phyloP scores from a whole-genome alignment of 2,329 filamentous ascomycete genomes.

The Xylaria sp. region DNA sequence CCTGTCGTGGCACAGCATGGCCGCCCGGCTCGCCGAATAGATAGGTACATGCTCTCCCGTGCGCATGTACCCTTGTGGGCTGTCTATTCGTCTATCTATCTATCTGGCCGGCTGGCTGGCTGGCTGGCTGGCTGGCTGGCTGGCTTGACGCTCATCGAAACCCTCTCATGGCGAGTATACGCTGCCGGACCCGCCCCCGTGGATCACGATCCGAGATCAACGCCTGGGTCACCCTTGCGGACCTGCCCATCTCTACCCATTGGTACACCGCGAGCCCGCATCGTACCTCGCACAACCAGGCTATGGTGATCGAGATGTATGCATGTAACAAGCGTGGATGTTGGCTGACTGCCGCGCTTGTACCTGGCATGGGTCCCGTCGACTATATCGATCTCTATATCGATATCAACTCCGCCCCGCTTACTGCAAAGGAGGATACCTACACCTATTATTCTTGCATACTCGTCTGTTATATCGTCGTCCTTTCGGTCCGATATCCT shows the following conservation, averaged over 20 bases:
- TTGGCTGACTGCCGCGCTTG: conserved; percentile 13
- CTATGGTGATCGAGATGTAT: conserved; percentile 2
- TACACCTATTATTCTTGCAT: conserved; percentile 14
- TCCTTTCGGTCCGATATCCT: conserved; percentile 3
- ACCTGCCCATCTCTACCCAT: conserved; percentile 7
- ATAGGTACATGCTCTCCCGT: conserved; percentile 9
- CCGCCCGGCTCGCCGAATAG: conserved; percentile 4
- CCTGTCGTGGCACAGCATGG: conserved; percentile 8
- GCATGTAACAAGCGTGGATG: conserved; percentile 13
- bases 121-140: too few species aligned
- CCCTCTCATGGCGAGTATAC: not conserved
- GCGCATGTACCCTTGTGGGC: too few species aligned
- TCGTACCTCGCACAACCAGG: not conserved
- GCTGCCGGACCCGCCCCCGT: not conserved
- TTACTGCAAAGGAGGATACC: conserved; percentile 2
- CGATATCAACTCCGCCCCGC: conserved; percentile 17
- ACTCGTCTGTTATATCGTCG: conserved; percentile 17
- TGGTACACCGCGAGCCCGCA: conserved; percentile 9
- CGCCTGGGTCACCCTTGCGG: conserved; percentile 5
- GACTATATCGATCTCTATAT: conserved; percentile 25
- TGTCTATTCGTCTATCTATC: not conserved
- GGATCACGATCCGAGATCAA: conserved; percentile 15
- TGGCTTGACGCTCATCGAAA: not conserved
- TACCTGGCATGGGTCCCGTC: conserved; percentile 14
- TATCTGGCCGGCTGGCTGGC: too few species aligned